Percentiles rank a stretch among this genome's conserved stretches.
These are phyloP conservation scores for Cryptococcus sp. DNA, from an alignment of 1,284 basidiomycete genomes.

Conservation along the genomic window DNA sequence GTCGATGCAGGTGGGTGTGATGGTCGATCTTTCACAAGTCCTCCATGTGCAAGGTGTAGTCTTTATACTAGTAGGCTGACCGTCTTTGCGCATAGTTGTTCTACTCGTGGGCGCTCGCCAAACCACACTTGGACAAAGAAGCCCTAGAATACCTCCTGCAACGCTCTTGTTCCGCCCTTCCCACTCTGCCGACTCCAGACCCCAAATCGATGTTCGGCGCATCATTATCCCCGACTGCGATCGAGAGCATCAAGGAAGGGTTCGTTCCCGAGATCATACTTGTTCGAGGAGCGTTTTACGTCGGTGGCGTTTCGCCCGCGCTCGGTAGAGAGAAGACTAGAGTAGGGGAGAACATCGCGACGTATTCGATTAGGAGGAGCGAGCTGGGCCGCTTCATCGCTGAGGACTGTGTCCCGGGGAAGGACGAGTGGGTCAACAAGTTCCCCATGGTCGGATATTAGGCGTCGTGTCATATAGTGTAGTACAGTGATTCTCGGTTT, in stretches of 20 bases:
- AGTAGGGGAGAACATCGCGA: slow-evolving; percentile 13
- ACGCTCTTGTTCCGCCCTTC: slow-evolving; percentile 13
- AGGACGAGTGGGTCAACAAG: slow-evolving; percentile 29
- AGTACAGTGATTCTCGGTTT: too few species aligned
- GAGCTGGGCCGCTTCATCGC: slow-evolving; percentile 30
- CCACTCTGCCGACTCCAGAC: slow-evolving; percentile 4
- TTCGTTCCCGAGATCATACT: slow-evolving; percentile 31
- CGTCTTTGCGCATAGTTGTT: slow-evolving; percentile 16
- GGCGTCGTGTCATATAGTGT: neutral
- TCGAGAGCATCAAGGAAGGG: slow-evolving; percentile 4
- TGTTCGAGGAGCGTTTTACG: slow-evolving; percentile 28
- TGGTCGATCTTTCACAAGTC: neutral
- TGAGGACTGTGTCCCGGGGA: slow-evolving; percentile 21
- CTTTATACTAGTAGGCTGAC: neutral
- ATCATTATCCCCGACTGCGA: slow-evolving; percentile 11
- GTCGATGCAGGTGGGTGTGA: slow-evolving; percentile 22
- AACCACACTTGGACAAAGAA: slow-evolving; percentile 35
- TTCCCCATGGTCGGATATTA: slow-evolving; percentile 31
- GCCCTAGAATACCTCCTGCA: slow-evolving; percentile 32
- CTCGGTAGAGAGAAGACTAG: slow-evolving; percentile 7
- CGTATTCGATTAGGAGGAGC: slow-evolving; percentile 21
- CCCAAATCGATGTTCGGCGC: neutral
- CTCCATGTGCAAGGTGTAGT: too few species aligned
- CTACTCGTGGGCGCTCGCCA: slow-evolving; percentile 25
- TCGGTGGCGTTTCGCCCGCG: slow-evolving; percentile 15